These are phyloP conservation scores for Dioscorea dumetorum DNA, from an alignment of 106 monocot genomes.

Conservation along the genomic window DNA sequence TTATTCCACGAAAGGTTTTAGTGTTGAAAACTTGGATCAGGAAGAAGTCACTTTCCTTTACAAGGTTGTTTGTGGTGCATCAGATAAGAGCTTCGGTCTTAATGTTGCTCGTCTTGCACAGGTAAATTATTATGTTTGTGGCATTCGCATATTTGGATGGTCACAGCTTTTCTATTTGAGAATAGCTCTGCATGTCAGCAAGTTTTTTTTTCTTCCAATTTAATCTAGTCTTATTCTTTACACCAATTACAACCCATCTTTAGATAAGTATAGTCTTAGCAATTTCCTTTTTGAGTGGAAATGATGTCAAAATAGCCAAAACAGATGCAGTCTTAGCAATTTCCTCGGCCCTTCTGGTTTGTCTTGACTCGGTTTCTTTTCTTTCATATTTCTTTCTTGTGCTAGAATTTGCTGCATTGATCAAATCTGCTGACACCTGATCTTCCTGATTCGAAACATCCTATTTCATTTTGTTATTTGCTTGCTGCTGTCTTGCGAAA, in stretches of 20 bases:
- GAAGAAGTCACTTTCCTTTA: constrained; percentile 86
- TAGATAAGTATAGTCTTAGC: too few species aligned
- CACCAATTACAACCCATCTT: background rate
- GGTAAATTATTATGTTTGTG: constrained; percentile 29
- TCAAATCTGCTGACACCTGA: background rate
- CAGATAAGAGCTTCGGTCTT: constrained; percentile 93
- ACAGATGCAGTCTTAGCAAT: too few species aligned
- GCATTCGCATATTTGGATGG: background rate
- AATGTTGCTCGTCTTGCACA: constrained; percentile 95
- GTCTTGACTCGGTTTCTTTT: background rate
- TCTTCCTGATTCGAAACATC: background rate
- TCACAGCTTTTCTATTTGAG: background rate
- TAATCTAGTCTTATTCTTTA: background rate
- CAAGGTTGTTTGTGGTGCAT: constrained; percentile 74
- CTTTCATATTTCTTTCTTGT: background rate
- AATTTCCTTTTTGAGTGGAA: too few species aligned
- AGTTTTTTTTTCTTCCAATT: background rate
- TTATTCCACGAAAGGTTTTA: constrained; percentile 14
- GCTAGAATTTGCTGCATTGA: background rate
- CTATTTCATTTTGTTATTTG: background rate
- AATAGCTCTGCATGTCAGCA: background rate
- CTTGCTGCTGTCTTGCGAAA: background rate
- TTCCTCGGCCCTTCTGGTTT: background rate
- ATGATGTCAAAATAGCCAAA: background rate
- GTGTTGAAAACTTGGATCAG: constrained; percentile 6